Evolutionary conservation across 768 basidiomycete species (phyloP).

Genomic region (Pleurotus sapidus): DNA sequence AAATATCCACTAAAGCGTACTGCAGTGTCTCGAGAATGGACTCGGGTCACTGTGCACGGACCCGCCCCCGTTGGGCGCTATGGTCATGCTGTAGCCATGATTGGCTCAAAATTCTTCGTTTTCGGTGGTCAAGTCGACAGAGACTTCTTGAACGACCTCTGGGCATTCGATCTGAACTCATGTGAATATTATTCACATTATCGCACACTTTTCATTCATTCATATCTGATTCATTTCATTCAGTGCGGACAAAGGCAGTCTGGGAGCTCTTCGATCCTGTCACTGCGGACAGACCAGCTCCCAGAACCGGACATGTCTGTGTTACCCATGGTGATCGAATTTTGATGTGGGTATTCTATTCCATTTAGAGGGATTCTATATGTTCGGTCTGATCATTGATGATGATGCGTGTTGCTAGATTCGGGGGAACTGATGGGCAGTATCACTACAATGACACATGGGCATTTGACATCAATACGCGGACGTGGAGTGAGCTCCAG

Average conservation of each 20-base stretch:
- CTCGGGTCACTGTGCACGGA: constrained; percentile 74
- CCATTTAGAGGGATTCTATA: not conserved
- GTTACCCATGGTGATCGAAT: constrained; percentile 81
- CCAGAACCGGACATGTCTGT: constrained; percentile 90
- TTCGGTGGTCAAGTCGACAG: constrained; percentile 98
- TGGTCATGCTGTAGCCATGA: constrained; percentile 94
- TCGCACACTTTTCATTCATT: not conserved
- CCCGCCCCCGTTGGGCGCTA: constrained; percentile 86
- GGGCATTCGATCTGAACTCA: constrained; percentile 94
- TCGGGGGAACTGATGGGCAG: constrained; percentile 97
- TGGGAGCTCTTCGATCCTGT: constrained; percentile 81
- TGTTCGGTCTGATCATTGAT: constrained; percentile 9
- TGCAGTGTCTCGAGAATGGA: constrained; percentile 93
- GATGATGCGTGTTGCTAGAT: constrained; percentile 43
- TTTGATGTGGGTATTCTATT: constrained; percentile 59
- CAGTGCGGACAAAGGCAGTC: constrained; percentile 78
- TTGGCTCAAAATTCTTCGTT: constrained; percentile 85
- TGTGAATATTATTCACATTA: constrained; percentile 46
- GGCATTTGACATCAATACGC: constrained; percentile 82
- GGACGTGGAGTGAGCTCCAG: constrained; percentile 85
- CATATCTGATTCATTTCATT: constrained; percentile 4
- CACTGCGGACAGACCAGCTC: constrained; percentile 61
- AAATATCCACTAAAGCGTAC: not conserved
- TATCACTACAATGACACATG: constrained; percentile 99
- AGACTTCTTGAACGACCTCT: constrained; percentile 91